Conservation (phyloP, 139 green algal genomes). For the Micromonas pusilla region DNA sequence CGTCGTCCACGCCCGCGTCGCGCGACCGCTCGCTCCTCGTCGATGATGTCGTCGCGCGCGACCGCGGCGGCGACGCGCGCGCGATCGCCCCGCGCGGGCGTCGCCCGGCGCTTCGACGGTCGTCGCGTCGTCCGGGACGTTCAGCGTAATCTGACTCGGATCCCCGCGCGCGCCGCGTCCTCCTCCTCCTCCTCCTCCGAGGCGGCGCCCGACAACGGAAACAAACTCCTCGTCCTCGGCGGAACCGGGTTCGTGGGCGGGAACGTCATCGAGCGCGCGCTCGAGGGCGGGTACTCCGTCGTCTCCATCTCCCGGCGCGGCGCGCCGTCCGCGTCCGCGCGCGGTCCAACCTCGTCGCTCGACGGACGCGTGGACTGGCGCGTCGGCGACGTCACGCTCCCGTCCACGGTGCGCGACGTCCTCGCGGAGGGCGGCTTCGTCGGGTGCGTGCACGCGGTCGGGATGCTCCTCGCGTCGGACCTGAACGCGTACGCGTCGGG, state of each 20-base stretch:
- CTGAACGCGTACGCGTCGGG: slow-evolving; percentile 18
- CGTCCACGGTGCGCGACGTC: background rate
- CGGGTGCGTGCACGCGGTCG: slow-evolving; percentile 11
- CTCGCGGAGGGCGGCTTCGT: slow-evolving; percentile 11
- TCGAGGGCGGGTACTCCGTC: slow-evolving; percentile 8
- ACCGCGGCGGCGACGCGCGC: no score
- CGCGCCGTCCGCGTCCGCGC: background rate
- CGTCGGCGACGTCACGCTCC: background rate
- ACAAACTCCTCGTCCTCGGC: slow-evolving; percentile 6
- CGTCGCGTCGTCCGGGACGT: no score
- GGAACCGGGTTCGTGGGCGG: slow-evolving; percentile 5
- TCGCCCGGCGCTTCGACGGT: no score
- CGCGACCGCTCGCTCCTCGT: no score
- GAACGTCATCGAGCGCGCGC: slow-evolving; percentile 9
- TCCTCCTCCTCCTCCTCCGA: no score
- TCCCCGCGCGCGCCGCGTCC: no score
- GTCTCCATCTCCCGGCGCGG: slow-evolving; percentile 3
- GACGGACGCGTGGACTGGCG: slow-evolving; percentile 4
- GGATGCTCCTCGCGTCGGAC: slow-evolving; percentile 23
- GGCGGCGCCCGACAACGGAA: no score
- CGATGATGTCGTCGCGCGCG: no score
- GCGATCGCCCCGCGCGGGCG: no score
- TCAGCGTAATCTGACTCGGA: no score
- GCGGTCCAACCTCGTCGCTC: background rate
- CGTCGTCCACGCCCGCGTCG: no score